Conservation (phyloP, 352 stramenopile species). For the Albugo candida region DNA sequence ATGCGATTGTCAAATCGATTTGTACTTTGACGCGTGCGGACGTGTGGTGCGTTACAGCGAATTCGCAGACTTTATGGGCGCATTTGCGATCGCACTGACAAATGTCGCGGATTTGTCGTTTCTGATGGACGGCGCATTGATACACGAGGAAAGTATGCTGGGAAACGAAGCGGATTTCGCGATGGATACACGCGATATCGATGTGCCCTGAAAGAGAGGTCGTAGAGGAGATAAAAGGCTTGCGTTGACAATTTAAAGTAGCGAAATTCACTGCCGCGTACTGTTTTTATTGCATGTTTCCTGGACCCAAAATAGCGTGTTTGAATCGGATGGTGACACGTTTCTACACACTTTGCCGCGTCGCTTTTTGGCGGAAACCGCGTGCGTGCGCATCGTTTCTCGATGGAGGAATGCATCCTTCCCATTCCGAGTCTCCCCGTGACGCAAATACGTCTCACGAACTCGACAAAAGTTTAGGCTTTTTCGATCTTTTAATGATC, state of each 20-base stretch:
- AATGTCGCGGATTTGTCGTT: background rate
- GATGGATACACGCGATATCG: background rate
- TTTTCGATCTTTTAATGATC: slow-evolving; percentile 87
- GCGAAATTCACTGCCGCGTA: too few species aligned
- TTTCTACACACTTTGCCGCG: background rate
- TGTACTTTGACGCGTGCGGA: slow-evolving; percentile 9
- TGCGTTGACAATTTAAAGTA: too few species aligned
- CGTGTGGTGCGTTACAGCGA: slow-evolving; percentile 12
- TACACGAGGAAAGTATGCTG: slow-evolving; percentile 3
- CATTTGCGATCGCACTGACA: slow-evolving; percentile 1
- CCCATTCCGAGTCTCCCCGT: background rate
- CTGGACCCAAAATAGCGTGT: background rate
- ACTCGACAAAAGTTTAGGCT: too few species aligned
- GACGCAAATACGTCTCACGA: background rate
- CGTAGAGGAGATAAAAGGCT: too few species aligned
- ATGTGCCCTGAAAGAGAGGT: too few species aligned
- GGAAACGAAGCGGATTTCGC: background rate
- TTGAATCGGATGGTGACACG: background rate
- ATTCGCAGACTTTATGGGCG: slow-evolving; percentile 12
- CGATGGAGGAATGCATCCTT: background rate
- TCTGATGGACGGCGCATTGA: slow-evolving; percentile 4
- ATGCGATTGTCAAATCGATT: slow-evolving; percentile 8
- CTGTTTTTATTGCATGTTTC: too few species aligned
- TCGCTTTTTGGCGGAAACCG: background rate
- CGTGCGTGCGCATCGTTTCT: background rate